Conservation (phyloP, 768 basidiomycete species). For the Xerocomellus amylosporus region DNA sequence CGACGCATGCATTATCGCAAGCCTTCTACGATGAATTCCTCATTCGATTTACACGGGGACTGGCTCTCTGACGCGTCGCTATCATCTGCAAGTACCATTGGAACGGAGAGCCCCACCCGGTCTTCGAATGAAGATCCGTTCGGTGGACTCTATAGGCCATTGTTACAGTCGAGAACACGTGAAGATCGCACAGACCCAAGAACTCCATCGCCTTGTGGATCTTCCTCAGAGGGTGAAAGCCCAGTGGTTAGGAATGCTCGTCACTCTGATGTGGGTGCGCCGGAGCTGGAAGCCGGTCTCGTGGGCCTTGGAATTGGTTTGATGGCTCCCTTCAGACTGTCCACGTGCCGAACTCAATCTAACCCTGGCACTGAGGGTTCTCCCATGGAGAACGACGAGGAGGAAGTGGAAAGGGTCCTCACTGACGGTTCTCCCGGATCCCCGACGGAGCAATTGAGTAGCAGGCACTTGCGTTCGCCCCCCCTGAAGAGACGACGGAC, state of each 20-base stretch:
- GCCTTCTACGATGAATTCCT: conserved; percentile 28
- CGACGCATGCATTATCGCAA: conserved; percentile 32
- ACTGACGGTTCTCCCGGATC: conserved; percentile 21
- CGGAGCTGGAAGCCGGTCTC: conserved; percentile 33
- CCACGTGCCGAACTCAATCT: conserved; percentile 36
- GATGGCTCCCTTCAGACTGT: conserved; percentile 53
- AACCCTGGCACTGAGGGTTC: conserved; percentile 7
- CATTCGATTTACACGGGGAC: conserved; percentile 22
- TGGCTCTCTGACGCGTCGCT: conserved; percentile 33
- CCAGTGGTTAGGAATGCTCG: conserved; percentile 43
- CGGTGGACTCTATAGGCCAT: conserved; percentile 42
- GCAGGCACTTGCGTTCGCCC: conserved; percentile 31
- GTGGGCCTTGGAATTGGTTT: conserved; percentile 43
- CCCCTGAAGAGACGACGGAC: conserved; percentile 54
- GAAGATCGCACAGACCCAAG: conserved; percentile 10
- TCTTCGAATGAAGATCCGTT: conserved; percentile 46
- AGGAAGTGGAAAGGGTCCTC: conserved; percentile 34
- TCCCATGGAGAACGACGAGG: conserved; percentile 30
- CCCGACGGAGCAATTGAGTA: conserved; percentile 21
- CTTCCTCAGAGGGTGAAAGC: conserved; percentile 43
- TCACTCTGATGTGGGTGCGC: conserved; percentile 16
- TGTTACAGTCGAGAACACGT: conserved; percentile 10
- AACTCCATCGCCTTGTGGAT: conserved; percentile 16
- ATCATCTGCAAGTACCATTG: conserved; percentile 23
- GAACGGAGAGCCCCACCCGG: conserved; percentile 24